Evolutionary conservation across 306 rosid species (phyloP), one percentile per base, ranked within the genome.

Genomic region (Lathyrus aphaca): DNA sequence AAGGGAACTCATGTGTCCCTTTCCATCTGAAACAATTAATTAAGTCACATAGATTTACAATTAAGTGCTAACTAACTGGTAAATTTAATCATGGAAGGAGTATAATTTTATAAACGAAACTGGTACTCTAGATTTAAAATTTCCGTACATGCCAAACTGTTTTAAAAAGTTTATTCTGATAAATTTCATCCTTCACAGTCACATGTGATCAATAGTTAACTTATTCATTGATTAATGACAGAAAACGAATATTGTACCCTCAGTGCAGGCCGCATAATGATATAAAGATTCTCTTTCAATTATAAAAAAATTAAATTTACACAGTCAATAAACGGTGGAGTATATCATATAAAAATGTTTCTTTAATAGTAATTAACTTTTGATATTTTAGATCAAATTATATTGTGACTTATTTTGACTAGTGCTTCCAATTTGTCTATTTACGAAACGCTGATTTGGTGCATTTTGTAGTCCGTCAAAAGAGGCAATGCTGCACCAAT

Each of bases 211-310:
- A n/a, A 66, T 17, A 69, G 13, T 69, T 57, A 42, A 5, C 45
- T n/a, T 63, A 19, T 66, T 74, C 43, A 62, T 18, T 75, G 65
- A 58, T 68, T 59, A 73, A 21, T 35, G 78, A 57, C 75, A 48
- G 54, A 76, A 76, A 49, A 68, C 32, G 43, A 76, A 69, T 61
- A 50, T 16, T 38, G 53, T 49, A 72, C 66, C 66, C 17, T 40
- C 48, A 73, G 58, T 39, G 56, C 65, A 53, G 64, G 58, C 66
- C 27, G 25, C 60, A 25, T 15, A 40, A 53, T 43, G 27, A 63
- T 60, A 44, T 43, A 63, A 63, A 70, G 76, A 68, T 60, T 77
- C 61, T 15, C 61, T 37, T 60, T 60, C 27, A 60, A 44, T 5
- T 44, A 13, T 35, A 44, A 44, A 44, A 13, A 44, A 44, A 13